Percentiles rank a stretch among this genome's conserved stretches.
phyloP scores from a whole-genome alignment of 2,329 filamentous ascomycete species.

The Diplocarpon mali region DNA sequence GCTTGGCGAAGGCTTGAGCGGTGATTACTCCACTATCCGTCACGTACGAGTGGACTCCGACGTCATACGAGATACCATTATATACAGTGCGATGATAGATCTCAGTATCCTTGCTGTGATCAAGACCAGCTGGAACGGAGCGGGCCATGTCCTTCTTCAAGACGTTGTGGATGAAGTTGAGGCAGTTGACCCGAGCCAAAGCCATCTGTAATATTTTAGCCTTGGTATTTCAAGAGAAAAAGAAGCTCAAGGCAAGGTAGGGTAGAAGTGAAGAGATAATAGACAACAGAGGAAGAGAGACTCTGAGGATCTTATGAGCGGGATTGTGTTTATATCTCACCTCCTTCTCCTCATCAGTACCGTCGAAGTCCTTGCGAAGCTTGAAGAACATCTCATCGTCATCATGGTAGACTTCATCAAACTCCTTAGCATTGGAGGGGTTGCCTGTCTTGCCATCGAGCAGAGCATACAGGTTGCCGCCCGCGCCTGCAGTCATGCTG shows the following conservation, averaged over 20 bases:
- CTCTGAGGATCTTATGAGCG: no score
- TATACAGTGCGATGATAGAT: constrained; percentile 1
- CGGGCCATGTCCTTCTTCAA: neutral
- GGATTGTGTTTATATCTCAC: neutral
- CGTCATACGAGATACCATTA: neutral
- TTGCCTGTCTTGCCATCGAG: constrained; percentile 3
- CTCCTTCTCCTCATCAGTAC: neutral
- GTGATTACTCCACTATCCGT: neutral
- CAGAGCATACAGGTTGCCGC: neutral
- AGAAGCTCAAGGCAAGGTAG: no score
- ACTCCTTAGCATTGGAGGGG: constrained; percentile 4
- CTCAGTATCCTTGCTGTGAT: neutral
- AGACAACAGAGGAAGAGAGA: no score
- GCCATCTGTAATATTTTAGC: neutral
- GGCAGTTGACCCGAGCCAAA: neutral
- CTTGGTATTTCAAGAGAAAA: neutral
- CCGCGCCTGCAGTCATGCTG: neutral
- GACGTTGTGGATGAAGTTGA: constrained; percentile 7
- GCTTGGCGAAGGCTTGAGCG: constrained; percentile 2
- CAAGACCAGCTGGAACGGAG: neutral
- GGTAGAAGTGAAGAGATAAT: no score
- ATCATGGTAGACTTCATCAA: neutral
- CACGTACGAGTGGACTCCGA: constrained; percentile 4
- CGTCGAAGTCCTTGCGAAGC: neutral
- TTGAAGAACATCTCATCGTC: constrained; percentile 6